Evolutionary conservation across 1,139 yeast species (phyloP), one percentile per base, ranked within the genome.

Genomic region (Blastobotrys serpentis): DNA sequence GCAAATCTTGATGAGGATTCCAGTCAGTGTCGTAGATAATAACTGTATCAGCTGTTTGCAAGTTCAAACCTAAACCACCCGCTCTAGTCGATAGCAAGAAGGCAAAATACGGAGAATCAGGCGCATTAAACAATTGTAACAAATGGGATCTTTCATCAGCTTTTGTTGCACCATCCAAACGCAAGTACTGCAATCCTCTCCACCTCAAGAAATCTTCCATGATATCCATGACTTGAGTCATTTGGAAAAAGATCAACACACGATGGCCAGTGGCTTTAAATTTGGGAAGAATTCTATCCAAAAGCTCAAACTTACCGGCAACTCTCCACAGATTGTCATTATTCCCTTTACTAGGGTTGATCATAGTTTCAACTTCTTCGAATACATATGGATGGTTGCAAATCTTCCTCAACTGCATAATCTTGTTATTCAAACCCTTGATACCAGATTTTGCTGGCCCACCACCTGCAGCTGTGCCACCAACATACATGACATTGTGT

Each of bases 1-100:
- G 98, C 67, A 92, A 79, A 79, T 92, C 98, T 69, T 92, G 98
- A 74, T 92, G 98, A 16, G 98, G 98, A 69, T 90, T 90, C 98
- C 98, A 90, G 70, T 90, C 98, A 4, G 97, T 87, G 67, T 90
- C 98, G 66, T 88, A 90, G 59, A 90, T 90, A 58, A 90, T 85
- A 52, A 90, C 98, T 0, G 98, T 90, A 66, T 90, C 98, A 2
- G 98, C 98, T 23, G 96, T 86, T 70, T 92, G 98, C 69, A 90
- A 76, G 67, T 90, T 90, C 64, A 90, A 78, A 62, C 98, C 98
- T 56, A 90, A 78, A 58, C 98, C 98, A 77, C 98, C 98, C 44
- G 98, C 98, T 72, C 98, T 83, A 0, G 98, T 90, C 1, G 95
- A 85, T 53, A 90, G 74, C 58, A 92, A 73, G 75, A 92, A 92